These are phyloP conservation scores for Pseudogymnoascus sp. DNA, from an alignment of 2,329 filamentous ascomycete species.

Conservation along the genomic window DNA sequence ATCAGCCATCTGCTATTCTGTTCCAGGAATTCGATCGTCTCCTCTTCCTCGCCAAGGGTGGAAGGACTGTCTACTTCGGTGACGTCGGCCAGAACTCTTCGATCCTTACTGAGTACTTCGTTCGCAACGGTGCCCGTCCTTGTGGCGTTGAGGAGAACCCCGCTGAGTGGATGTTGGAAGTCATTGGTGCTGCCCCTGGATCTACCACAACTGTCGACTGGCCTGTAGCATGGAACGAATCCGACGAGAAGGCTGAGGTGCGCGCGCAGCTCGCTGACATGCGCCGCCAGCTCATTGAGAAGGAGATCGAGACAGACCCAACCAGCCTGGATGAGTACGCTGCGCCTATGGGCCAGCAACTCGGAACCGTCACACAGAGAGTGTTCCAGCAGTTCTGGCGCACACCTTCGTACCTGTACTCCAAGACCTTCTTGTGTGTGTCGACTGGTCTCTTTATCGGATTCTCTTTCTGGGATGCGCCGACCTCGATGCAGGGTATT, in stretches of 20 bases:
- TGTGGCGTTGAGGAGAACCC: conserved; percentile 67
- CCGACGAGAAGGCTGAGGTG: conserved; percentile 34
- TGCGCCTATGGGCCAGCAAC: conserved; percentile 47
- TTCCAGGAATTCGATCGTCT: conserved; percentile 86
- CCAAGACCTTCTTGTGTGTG: conserved; percentile 23
- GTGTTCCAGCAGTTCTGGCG: conserved; percentile 58
- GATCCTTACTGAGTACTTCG: conserved; percentile 65
- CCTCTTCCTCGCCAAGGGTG: conserved; percentile 67
- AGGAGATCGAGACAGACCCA: conserved; percentile 19
- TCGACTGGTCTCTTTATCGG: conserved; percentile 52
- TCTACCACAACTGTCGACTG: conserved; percentile 53
- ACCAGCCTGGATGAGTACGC: conserved; percentile 47
- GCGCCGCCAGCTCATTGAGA: conserved; percentile 33
- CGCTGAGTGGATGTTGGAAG: conserved; percentile 69
- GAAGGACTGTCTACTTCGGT: conserved; percentile 73
- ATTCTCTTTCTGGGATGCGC: conserved; percentile 60
- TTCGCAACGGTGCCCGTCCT: conserved; percentile 55
- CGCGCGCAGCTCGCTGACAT: conserved; percentile 43
- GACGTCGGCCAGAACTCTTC: conserved; percentile 65
- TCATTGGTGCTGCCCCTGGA: conserved; percentile 46
- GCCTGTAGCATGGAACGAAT: conserved; percentile 51
- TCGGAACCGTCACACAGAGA: conserved; percentile 44
- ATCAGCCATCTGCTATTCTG: conserved; percentile 91
- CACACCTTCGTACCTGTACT: conserved; percentile 46
- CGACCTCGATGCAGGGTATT: conserved; percentile 49